A percentile compares a stretch with the other conserved stretches of the same genome.
phyloP scores from a whole-genome alignment of 2,329 filamentous ascomycete genomes.

The Stemphylium lycopersici region DNA sequence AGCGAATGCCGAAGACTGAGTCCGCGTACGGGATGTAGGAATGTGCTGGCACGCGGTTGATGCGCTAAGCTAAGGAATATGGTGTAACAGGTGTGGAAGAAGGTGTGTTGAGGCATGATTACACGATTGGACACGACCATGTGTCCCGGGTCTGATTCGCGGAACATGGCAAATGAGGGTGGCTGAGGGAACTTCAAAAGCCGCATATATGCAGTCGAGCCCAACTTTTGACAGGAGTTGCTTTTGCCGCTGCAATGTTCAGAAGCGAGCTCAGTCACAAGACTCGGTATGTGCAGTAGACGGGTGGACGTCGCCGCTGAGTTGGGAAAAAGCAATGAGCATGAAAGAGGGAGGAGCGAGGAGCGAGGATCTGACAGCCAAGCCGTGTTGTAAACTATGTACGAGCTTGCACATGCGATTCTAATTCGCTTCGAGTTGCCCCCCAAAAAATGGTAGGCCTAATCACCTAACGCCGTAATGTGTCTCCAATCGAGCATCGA shows the following conservation, averaged over 20 bases:
- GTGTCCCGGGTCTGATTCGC: conserved; percentile 15
- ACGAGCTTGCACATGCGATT: conserved; percentile 1
- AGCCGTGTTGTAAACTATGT: neutral
- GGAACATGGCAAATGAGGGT: conserved; percentile 3
- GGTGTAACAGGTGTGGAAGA: conserved; percentile 5
- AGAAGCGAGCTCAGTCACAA: conserved; percentile 5
- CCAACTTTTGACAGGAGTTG: conserved; percentile 14
- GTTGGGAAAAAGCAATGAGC: neutral
- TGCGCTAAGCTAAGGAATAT: conserved; percentile 8
- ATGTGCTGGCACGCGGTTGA: conserved; percentile 7
- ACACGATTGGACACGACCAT: conserved; percentile 6
- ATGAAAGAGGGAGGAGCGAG: neutral
- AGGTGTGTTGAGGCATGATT: conserved; percentile 1
- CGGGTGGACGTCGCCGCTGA: neutral
- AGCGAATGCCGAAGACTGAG: conserved; percentile 41
- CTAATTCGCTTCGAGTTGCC: neutral
- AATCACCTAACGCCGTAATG: conserved; percentile 21
- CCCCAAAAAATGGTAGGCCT: neutral
- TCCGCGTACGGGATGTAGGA: conserved; percentile 11
- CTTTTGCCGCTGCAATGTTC: conserved; percentile 3
- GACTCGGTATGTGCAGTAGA: neutral
- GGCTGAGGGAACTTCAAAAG: neutral
- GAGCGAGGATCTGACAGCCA: neutral
- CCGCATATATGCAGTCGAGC: conserved; percentile 17
- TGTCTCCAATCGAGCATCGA: conserved; percentile 27